Base-by-base conservation (phyloP, 2,329 filamentous ascomycete genomes). In the Hymenoscyphus fraxineus region DNA sequence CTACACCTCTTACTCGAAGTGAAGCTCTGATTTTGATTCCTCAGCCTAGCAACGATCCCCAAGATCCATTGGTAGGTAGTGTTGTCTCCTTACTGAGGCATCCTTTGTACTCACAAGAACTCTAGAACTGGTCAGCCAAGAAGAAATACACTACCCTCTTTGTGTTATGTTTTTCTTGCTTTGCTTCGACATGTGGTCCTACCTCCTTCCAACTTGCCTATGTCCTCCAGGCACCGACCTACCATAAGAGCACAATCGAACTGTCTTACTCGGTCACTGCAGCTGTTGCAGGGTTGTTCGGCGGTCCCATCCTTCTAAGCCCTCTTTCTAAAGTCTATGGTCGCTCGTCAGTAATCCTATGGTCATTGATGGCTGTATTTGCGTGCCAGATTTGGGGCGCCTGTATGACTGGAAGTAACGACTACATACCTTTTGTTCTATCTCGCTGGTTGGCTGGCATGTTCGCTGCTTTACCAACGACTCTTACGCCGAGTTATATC, bases 41-140 rank as follows among this genome's bases (percentile, higher is more conserved):
- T 27, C 80, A 81, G 68, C 81, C 81, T 1, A 78, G 76, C 16
- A 77, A 80, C 65, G 80, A 78, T 40, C 80, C 80, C 0, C 81
- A 81, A 62, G 81, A 82, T 64, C 80, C 80, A 2, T 67, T 82
- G 44, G 44, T 51, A 51, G 44, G 44, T 51, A 51, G 19, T 6
- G 16, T 51, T 12, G 16, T 10, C 13, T 51, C 16, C 19, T 13
- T 22, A 51, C 44, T 51, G 44, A 51, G 13, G 44, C 7, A 16
- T 51, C 27, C 27, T 27, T 27, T 27, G 27, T 27, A 3, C 27
- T 27, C 27, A 27, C 27, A 27, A 27, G 27, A 51, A 51, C 13
- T 51, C 2, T 51, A 51, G 22, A 82, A 81, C 63, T 69, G 68
- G 66, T 44, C 66, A 1, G 63, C 66, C 54, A 56, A 56, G n/a